Evolutionary conservation across 1,284 basidiomycete genomes (phyloP).

Genomic region (Phellopilus nigrolimitatus): DNA sequence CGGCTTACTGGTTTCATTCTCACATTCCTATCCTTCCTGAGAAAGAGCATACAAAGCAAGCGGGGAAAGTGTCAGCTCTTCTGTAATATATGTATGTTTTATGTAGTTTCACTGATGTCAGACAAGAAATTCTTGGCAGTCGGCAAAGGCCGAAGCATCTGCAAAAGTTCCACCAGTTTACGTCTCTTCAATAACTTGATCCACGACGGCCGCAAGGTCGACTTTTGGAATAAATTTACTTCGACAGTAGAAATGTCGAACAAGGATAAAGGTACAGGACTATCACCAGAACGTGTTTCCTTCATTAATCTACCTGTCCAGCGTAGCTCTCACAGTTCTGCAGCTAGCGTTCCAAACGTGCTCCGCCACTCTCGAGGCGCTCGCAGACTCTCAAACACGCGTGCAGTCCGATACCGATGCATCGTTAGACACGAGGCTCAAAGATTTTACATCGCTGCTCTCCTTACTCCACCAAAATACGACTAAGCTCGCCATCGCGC

Average conservation of each 20-base stretch:
- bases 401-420: background rate
- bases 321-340: conserved; percentile 13
- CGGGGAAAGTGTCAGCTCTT: too few species aligned
- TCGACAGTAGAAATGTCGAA: conserved; percentile 7
- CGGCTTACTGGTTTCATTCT: too few species aligned
- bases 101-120: too few species aligned
- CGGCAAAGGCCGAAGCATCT: background rate
- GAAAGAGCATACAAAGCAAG: too few species aligned
- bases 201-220: background rate
- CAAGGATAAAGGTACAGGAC: conserved; percentile 15
- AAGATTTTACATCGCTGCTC: conserved; percentile 56
- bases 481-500: conserved; percentile 61
- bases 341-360: conserved; percentile 16
- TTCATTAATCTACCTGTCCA: conserved; percentile 1
- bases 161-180: conserved; percentile 4
- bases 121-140: too few species aligned
- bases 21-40: too few species aligned
- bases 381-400: conserved; percentile 6
- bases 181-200: background rate
- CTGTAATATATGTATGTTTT: too few species aligned
- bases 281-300: background rate
- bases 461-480: conserved; percentile 54
- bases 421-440: conserved; percentile 12
- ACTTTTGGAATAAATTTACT: background rate
- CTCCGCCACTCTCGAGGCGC: conserved; percentile 10